A percentile compares a stretch with the other conserved stretches of the same genome.
Conservation (phyloP, 257 asterid species). For the Primulina huaijiensis region DNA sequence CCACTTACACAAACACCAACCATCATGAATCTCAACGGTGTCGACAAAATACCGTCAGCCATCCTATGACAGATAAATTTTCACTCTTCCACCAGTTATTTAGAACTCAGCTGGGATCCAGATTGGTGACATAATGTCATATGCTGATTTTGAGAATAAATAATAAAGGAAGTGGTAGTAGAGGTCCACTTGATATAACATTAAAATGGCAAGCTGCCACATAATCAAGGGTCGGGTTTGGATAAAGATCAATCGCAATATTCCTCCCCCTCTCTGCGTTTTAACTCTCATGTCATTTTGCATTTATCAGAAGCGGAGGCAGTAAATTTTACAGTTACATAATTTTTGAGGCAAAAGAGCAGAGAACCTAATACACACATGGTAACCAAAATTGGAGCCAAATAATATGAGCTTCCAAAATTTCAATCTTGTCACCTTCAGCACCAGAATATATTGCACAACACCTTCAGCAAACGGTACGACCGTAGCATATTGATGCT, state of each 20-base stretch:
- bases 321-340: slow-evolving; percentile 5
- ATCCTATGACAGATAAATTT: too few relatives aligned
- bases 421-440: slow-evolving; percentile 5
- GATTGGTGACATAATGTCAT: not conserved
- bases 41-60: too few relatives aligned
- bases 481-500: slow-evolving; percentile 61
- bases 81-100: too few relatives aligned
- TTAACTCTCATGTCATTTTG: slow-evolving; percentile 14
- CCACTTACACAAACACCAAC: not conserved
- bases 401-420: slow-evolving; percentile 24
- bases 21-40: not conserved
- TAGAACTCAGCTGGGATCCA: not conserved
- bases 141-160: not conserved
- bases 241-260: not conserved
- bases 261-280: not conserved
- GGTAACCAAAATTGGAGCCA: slow-evolving; percentile 10
- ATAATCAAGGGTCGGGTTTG: not conserved
- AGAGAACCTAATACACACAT: slow-evolving; percentile 5
- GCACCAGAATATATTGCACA: slow-evolving; percentile 23
- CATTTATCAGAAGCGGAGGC: slow-evolving; percentile 5
- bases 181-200: not conserved
- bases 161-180: not conserved
- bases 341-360: slow-evolving; percentile 3
- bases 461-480: slow-evolving; percentile 56
- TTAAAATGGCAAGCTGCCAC: not conserved